phyloP scores from a whole-genome alignment of 768 basidiomycete species.

The Cytidiella melzeri region DNA sequence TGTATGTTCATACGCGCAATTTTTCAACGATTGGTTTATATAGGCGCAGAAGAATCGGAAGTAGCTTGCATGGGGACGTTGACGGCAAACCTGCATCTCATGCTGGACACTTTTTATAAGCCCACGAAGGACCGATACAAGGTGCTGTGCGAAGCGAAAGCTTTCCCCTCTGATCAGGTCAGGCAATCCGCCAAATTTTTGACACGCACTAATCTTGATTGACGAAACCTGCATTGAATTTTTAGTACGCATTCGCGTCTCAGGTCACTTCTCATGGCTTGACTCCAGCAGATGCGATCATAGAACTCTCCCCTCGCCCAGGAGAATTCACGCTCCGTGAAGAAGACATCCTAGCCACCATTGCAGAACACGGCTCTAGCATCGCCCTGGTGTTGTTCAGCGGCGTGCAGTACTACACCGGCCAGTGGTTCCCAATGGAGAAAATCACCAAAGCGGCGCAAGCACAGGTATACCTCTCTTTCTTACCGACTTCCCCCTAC shows the following conservation, averaged over 20 bases:
- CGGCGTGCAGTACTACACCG: constrained; percentile 96
- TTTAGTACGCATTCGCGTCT: constrained; percentile 97
- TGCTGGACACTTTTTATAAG: constrained; percentile 92
- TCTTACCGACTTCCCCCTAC: not conserved
- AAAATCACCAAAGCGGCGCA: constrained; percentile 80
- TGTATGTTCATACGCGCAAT: too few species aligned
- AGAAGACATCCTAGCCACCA: constrained; percentile 76
- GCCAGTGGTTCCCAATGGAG: constrained; percentile 89
- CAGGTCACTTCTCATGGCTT: constrained; percentile 78
- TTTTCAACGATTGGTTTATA: too few species aligned
- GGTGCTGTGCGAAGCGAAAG: constrained; percentile 89
- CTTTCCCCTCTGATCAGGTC: constrained; percentile 97
- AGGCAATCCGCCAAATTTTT: constrained; percentile 26
- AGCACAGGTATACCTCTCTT: constrained; percentile 51
- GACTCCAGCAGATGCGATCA: constrained; percentile 64
- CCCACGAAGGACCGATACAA: constrained; percentile 82
- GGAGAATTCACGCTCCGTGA: constrained; percentile 85
- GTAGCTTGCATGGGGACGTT: constrained; percentile 94
- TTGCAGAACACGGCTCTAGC: constrained; percentile 63
- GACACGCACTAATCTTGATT: constrained; percentile 74
- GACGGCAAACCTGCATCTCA: constrained; percentile 92
- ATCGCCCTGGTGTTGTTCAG: constrained; percentile 92
- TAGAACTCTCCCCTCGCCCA: constrained; percentile 72
- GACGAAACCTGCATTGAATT: constrained; percentile 2
- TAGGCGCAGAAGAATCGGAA: constrained; percentile 84